Evolutionary conservation across 768 basidiomycete species (phyloP).

Genomic region (Naematelia aurantialba): DNA sequence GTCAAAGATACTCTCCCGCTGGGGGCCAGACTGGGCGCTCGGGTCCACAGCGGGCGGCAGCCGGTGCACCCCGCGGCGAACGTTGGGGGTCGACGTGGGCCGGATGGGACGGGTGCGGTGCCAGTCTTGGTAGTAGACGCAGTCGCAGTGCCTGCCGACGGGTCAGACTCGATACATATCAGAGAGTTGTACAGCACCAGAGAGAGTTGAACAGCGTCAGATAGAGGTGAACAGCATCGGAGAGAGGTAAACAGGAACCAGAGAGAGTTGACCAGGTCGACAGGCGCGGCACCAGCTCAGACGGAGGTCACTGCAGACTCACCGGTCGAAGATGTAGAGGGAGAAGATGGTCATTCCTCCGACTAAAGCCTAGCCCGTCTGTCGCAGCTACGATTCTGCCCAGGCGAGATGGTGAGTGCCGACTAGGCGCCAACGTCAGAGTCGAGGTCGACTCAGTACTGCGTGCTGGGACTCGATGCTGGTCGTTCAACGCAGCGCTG

Average conservation of each 20-base stretch:
- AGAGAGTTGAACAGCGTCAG: background rate
- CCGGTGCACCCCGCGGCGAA: conserved; percentile 75
- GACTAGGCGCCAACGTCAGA: too few species aligned
- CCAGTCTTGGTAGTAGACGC: conserved; percentile 96
- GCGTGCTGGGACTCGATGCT: background rate
- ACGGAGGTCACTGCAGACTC: conserved; percentile 41
- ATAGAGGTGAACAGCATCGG: background rate
- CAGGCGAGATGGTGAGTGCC: too few species aligned
- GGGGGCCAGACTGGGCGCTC: conserved; percentile 9
- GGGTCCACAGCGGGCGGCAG: conserved; percentile 55
- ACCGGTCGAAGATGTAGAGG: conserved; percentile 91
- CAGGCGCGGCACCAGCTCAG: background rate
- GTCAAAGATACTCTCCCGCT: conserved; percentile 37
- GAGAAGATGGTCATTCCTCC: conserved; percentile 77
- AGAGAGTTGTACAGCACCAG: conserved; percentile 3
- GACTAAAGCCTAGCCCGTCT: too few species aligned
- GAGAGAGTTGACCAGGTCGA: background rate
- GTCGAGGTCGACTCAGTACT: too few species aligned
- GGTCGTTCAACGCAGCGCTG: too few species aligned
- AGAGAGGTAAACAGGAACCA: background rate
- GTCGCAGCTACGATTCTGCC: too few species aligned
- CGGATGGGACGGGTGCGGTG: conserved; percentile 72
- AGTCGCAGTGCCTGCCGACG: conserved; percentile 70
- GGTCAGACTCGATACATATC: background rate
- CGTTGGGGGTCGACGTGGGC: conserved; percentile 63